Percentiles rank a stretch among this genome's conserved stretches.
Conservation (phyloP, 2,329 filamentous ascomycete species). For the Gaeumannomyces tritici region DNA sequence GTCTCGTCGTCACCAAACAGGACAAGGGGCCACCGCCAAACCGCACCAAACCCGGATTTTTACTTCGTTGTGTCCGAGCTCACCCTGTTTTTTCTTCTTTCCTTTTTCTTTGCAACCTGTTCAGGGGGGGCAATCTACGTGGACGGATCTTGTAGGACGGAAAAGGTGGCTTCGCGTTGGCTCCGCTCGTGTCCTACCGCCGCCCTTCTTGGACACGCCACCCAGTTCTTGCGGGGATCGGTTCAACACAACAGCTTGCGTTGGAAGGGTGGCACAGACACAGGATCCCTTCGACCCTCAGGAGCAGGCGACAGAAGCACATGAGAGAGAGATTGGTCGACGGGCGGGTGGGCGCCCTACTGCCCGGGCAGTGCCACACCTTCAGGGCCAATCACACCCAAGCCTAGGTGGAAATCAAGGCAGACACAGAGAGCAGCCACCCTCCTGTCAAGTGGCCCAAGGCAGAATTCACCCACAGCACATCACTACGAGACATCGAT, state of each 20-base stretch:
- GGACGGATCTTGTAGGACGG: neutral
- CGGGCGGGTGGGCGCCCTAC: neutral
- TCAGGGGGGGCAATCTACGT: conserved; percentile 4
- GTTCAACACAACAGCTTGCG: too few relatives aligned
- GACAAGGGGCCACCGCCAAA: too few relatives aligned
- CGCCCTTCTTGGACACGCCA: too few relatives aligned
- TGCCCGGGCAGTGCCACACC: neutral
- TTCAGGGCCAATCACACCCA: neutral
- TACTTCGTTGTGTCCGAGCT: too few relatives aligned
- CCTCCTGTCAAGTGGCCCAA: neutral
- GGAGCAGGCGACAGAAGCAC: neutral
- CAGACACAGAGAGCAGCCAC: neutral
- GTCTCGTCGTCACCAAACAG: too few relatives aligned
- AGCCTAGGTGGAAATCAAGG: neutral
- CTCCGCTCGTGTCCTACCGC: neutral
- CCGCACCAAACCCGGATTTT: too few relatives aligned
- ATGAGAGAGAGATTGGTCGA: neutral
- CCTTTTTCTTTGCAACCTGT: conserved; percentile 6
- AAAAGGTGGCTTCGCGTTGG: neutral
- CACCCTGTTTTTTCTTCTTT: too few relatives aligned
- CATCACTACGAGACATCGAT: neutral
- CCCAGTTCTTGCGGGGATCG: too few relatives aligned
- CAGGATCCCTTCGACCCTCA: neutral
- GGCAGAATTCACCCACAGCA: neutral
- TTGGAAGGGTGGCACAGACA: too few relatives aligned